Conservation (phyloP, 1,284 basidiomycete genomes). For the Papiliotrema terrestris region DNA sequence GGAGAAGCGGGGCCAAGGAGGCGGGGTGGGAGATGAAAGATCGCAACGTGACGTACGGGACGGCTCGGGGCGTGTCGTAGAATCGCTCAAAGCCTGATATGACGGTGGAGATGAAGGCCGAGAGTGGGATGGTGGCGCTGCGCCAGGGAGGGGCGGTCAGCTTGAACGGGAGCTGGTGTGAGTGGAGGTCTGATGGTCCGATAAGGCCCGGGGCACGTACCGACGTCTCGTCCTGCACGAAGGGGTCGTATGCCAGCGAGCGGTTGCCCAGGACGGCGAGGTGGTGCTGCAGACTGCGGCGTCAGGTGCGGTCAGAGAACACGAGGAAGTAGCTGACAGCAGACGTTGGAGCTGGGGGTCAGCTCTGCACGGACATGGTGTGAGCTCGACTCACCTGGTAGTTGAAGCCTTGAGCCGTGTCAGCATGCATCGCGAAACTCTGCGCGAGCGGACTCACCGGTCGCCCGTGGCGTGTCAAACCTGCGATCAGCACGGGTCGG, state of each 20-base stretch:
- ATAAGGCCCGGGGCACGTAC: slow-evolving; percentile 6
- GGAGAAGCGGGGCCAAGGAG: no score
- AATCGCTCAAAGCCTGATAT: slow-evolving; percentile 41
- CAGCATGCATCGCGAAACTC: background rate
- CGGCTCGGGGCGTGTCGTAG: slow-evolving; percentile 34
- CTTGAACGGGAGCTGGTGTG: slow-evolving; percentile 19
- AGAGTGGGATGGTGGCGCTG: slow-evolving; percentile 38
- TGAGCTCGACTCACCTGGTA: slow-evolving; percentile 22
- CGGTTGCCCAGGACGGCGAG: slow-evolving; percentile 40
- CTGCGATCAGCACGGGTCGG: slow-evolving; percentile 14
- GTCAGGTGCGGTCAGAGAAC: background rate
- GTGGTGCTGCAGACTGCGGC: slow-evolving; percentile 41
- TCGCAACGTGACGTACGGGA: slow-evolving; percentile 31
- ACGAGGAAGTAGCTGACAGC: slow-evolving; percentile 13
- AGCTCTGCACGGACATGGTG: background rate
- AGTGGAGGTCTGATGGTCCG: background rate
- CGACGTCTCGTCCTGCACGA: slow-evolving; percentile 32
- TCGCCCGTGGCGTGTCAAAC: slow-evolving; percentile 40
- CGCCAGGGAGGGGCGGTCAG: slow-evolving; percentile 27
- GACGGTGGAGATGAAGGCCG: slow-evolving; percentile 37
- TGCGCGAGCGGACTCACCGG: slow-evolving; percentile 17
- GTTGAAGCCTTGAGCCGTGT: slow-evolving; percentile 22
- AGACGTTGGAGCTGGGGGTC: slow-evolving; percentile 23
- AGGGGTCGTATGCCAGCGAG: slow-evolving; percentile 42
- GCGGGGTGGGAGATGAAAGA: background rate